phyloP scores from a whole-genome alignment of 495 filamentous ascomycete species.

The Penicillium bialowiezense region DNA sequence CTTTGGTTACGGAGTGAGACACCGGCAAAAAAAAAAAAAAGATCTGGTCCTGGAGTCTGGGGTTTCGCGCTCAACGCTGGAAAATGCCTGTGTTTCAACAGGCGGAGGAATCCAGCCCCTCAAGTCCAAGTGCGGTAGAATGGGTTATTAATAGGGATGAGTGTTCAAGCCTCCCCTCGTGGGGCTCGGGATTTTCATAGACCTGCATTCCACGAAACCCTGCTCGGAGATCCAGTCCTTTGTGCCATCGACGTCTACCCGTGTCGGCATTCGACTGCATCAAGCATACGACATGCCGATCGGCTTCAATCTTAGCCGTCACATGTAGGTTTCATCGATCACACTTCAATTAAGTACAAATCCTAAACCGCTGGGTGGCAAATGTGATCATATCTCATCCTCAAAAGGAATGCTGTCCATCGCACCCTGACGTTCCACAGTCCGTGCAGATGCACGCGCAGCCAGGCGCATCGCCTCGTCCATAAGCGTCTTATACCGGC shows the following conservation, averaged over 20 bases:
- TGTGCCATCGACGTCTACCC: background rate
- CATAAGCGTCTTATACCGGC: conserved; percentile 48
- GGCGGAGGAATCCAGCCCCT: background rate
- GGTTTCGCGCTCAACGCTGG: background rate
- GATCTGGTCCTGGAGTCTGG: no score
- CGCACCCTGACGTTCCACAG: conserved; percentile 77
- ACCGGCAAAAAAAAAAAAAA: no score
- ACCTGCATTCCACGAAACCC: background rate
- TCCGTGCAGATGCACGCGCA: conserved; percentile 69
- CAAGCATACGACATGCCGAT: background rate
- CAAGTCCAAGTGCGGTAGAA: background rate
- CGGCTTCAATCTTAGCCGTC: background rate
- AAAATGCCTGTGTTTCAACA: conserved; percentile 1
- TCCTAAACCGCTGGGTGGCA: background rate
- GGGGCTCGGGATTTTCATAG: background rate
- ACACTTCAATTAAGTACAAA: background rate
- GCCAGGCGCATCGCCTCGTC: conserved; percentile 63
- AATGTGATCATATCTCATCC: conserved; percentile 58
- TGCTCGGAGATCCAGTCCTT: background rate
- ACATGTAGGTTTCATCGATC: background rate
- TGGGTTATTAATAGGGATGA: conserved; percentile 6
- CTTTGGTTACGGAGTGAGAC: background rate
- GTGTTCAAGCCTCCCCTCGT: background rate
- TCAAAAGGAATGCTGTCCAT: conserved; percentile 86
- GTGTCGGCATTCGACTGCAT: background rate